Evolutionary conservation across 768 basidiomycete species (phyloP).

Genomic region (Leccinum olivaceopallidum): DNA sequence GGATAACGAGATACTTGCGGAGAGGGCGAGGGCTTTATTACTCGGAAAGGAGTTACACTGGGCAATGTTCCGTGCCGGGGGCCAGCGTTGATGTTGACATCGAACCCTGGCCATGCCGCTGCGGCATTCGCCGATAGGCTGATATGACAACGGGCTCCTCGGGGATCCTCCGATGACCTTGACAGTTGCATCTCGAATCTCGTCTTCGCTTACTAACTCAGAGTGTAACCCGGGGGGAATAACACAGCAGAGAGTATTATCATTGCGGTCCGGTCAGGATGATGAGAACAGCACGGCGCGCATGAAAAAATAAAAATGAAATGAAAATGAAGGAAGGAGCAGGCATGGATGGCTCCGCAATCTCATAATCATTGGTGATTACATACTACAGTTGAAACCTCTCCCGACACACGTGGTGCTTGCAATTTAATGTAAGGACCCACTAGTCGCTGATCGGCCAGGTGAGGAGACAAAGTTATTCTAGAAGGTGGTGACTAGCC

Average conservation of each 20-base stretch:
- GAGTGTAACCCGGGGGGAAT: not conserved
- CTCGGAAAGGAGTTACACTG: not conserved
- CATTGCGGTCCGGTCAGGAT: not conserved
- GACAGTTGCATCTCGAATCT: not conserved
- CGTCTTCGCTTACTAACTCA: not conserved
- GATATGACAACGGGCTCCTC: not conserved
- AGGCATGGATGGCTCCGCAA: not conserved
- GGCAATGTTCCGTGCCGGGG: not conserved
- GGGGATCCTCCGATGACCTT: too few relatives aligned
- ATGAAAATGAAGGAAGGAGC: not conserved
- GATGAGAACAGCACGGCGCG: constrained; percentile 5
- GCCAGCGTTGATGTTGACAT: not conserved
- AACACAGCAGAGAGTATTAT: not conserved
- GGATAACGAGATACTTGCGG: not conserved
- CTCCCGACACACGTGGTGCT: not conserved
- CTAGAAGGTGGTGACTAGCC: not conserved
- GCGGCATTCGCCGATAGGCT: too few relatives aligned
- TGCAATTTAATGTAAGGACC: not conserved
- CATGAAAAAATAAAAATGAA: not conserved
- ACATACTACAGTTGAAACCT: not conserved
- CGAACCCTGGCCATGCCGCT: not conserved
- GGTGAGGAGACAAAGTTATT: not conserved
- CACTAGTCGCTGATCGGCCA: not conserved
- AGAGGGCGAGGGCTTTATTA: not conserved
- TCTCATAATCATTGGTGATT: not conserved